Conservation (phyloP, 768 basidiomycete genomes). For the Psilocybe sp. region DNA sequence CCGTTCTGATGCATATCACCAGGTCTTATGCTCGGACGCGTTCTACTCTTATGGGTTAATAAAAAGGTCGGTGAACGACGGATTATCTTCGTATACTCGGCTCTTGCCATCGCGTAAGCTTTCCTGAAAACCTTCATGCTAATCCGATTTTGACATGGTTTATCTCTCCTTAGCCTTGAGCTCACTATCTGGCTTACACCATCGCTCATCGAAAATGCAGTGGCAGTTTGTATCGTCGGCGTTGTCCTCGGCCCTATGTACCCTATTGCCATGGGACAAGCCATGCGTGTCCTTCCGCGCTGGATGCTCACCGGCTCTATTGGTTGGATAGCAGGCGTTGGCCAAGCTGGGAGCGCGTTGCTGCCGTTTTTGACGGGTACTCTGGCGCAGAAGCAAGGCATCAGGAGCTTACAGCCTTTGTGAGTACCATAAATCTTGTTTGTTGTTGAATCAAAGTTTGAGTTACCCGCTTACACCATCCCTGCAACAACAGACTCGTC, state of each 20-base stretch:
- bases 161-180: slow-evolving; percentile 44
- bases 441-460: background rate
- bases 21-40: slow-evolving; percentile 59
- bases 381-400: slow-evolving; percentile 60
- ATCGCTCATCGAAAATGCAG: slow-evolving; percentile 63
- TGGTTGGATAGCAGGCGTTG: slow-evolving; percentile 62
- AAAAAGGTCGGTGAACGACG: slow-evolving; percentile 50
- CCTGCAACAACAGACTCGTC: slow-evolving; percentile 38
- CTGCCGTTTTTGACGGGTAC: slow-evolving; percentile 73
- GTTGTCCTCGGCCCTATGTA: slow-evolving; percentile 74
- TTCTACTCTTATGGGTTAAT: slow-evolving; percentile 57
- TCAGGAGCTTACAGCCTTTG: slow-evolving; percentile 59
- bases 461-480: background rate
- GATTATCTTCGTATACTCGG: slow-evolving; percentile 47
- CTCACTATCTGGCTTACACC: slow-evolving; percentile 71
- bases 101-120: slow-evolving; percentile 47
- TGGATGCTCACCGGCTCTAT: slow-evolving; percentile 64
- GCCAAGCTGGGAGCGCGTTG: slow-evolving; percentile 66
- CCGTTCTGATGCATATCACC: background rate
- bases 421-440: slow-evolving; percentile 27
- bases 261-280: slow-evolving; percentile 67
- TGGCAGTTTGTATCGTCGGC: slow-evolving; percentile 64
- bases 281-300: slow-evolving; percentile 62
- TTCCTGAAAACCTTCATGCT: too few species aligned
- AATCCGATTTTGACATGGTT: too few species aligned